A percentile compares a stretch with the other conserved stretches of the same genome.
phyloP scores from a whole-genome alignment of 352 stramenopile genomes.

The Phytophthora idaei region DNA sequence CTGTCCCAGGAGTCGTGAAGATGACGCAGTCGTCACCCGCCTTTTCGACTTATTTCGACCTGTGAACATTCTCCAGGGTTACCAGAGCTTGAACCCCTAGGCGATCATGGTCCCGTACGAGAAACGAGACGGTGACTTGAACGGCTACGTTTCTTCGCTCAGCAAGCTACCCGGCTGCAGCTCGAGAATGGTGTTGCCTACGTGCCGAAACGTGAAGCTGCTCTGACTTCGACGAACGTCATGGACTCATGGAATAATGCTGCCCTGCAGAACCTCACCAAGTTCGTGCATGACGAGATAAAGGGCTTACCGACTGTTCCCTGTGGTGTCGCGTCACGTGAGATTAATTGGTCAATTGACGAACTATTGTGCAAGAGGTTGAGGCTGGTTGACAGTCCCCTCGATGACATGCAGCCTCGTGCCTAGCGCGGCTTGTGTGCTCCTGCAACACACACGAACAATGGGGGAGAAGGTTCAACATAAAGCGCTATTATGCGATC shows the following conservation, averaged over 20 bases:
- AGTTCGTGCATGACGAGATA: slow-evolving; percentile 99
- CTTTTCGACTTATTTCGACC: no score
- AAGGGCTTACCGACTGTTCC: slow-evolving; percentile 98
- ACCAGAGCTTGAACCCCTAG: no score
- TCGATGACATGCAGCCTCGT: no score
- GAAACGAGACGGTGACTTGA: no score
- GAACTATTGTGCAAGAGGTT: slow-evolving; percentile 75
- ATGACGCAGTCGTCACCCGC: no score
- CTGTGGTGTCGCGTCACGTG: slow-evolving; percentile 97
- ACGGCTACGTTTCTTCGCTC: slow-evolving; percentile 94
- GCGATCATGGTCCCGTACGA: no score
- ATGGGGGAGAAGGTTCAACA: no score
- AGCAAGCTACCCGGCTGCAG: slow-evolving; percentile 96
- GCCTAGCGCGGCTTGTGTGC: no score
- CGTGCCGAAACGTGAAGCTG: slow-evolving; percentile 89
- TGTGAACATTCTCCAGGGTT: no score
- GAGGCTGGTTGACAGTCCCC: no score
- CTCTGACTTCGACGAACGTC: slow-evolving; percentile 93
- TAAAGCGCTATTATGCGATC: no score
- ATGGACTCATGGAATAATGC: slow-evolving; percentile 99
- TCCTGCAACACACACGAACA: no score
- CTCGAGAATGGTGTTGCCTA: slow-evolving; percentile 80
- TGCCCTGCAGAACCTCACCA: slow-evolving; percentile 96
- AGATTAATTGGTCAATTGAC: slow-evolving; percentile 98
- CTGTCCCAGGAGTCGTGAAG: background rate